Evolutionary conservation across 148 eudicot species (phyloP), one percentile per base, ranked within the genome.

Genomic region (Heliamphora exappendiculata): DNA sequence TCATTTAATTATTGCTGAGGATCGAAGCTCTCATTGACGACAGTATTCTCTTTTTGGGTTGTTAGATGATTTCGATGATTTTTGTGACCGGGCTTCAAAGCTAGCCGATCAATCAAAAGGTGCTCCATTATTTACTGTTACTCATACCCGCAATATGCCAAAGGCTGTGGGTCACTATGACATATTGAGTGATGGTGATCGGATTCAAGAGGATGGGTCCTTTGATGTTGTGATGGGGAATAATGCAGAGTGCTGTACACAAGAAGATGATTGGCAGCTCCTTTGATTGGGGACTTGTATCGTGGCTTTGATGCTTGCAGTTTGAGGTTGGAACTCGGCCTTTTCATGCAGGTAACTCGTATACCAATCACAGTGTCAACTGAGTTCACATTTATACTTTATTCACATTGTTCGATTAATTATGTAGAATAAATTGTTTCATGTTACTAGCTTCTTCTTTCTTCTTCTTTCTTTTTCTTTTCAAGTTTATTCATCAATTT

Each of bases 181-280:
- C 11, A 44, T 65, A 29, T 45, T 14, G 29, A 76, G 42, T n/a
- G 79, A 79, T 67, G 74, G 29, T 31, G 47, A 47, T 70, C 80
- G 78, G 55, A 70, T 20, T 53, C 75, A 70, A 29, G 75, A 65
- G 37, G 84, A 80, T 20, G 85, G 80, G 71, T 78, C 90, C 68
- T 78, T 85, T 50, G 89, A 88, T 28, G 74, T 73, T 64, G 78
- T 78, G 51, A 64, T 81, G 10, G 55, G 84, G 7, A 78, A 64
- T 57, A 80, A 77, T 51, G 74, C 81, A 2, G 87, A 73, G 45
- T 82, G 79, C 53, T 22, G 47, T 68, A 64, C 74, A 53, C 89
- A 85, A 34, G 96, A 91, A 81, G 97, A 92, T 77, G 97, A 92
- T 51, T 92, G 97, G 97, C 94, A 92, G 80, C 82, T 90, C 31